Percentiles rank a stretch among this genome's conserved stretches.
Evolutionary conservation across 2,329 filamentous ascomycete species (phyloP).

Genomic region (Penicillium sp.): DNA sequence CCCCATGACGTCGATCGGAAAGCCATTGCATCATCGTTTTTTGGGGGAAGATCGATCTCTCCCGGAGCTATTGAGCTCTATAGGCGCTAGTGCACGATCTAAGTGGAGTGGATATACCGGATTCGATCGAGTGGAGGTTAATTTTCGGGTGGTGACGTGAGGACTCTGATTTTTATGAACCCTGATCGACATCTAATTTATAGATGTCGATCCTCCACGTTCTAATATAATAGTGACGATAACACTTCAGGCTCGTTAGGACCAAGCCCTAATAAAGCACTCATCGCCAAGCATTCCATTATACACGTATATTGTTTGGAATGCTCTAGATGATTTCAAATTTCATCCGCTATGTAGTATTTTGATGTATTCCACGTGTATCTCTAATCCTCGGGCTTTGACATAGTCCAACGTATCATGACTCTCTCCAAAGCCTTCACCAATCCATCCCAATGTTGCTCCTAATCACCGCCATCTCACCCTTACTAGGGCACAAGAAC

Average conservation of each 20-base stretch:
- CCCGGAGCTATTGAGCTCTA: neutral
- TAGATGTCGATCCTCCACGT: neutral
- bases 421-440: neutral
- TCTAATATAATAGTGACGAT: neutral
- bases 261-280: neutral
- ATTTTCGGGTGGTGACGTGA: constrained; percentile 14
- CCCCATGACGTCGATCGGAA: constrained; percentile 33
- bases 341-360: neutral
- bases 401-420: neutral
- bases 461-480: neutral
- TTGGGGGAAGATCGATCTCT: neutral
- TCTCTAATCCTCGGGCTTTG: neutral
- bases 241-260: neutral
- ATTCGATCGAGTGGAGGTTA: neutral
- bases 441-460: neutral
- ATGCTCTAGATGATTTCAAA: neutral
- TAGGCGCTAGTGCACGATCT: neutral
- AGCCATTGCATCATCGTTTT: constrained; percentile 25
- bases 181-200: neutral
- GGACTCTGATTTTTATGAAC: neutral
- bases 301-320: neutral
- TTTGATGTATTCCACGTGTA: neutral
- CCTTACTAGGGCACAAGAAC: neutral
- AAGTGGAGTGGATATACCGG: constrained; percentile 1
- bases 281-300: neutral